Percentiles rank a stretch among this genome's conserved stretches.
Evolutionary conservation across 139 green algal genomes (phyloP).

Genomic region (Asterochloris erici): DNA sequence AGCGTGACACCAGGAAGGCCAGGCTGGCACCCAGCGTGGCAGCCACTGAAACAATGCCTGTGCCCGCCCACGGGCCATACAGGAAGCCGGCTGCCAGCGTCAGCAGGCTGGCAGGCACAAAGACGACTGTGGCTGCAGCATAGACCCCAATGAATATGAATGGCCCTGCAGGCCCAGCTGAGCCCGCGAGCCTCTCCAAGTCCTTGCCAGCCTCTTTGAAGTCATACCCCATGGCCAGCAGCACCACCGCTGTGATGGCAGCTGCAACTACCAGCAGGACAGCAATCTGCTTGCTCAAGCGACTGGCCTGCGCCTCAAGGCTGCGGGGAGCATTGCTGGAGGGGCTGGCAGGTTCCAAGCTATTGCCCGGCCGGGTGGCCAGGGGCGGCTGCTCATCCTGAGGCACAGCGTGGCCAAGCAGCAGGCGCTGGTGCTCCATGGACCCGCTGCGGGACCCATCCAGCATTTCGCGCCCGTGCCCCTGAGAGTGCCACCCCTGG

Average conservation of each 20-base stretch:
- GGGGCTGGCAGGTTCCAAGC: too few species aligned
- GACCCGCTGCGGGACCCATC: too few species aligned
- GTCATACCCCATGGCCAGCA: neutral
- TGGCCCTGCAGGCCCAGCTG: slow-evolving; percentile 41
- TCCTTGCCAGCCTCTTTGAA: neutral
- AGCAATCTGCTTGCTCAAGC: too few species aligned
- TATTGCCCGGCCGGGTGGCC: too few species aligned
- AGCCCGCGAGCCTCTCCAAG: slow-evolving; percentile 6
- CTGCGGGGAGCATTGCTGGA: too few species aligned
- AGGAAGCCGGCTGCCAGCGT: slow-evolving; percentile 73
- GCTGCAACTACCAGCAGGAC: neutral
- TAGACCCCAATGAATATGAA: slow-evolving; percentile 61
- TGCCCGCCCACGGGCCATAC: slow-evolving; percentile 64
- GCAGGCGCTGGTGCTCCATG: too few species aligned
- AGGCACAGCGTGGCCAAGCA: too few species aligned
- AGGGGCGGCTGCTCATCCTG: too few species aligned
- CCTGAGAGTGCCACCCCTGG: too few species aligned
- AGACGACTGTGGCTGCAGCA: slow-evolving; percentile 52
- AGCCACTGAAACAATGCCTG: slow-evolving; percentile 55
- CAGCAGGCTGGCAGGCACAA: slow-evolving; percentile 68
- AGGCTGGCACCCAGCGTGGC: slow-evolving; percentile 53
- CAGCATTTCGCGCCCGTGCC: too few species aligned
- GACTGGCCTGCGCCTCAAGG: too few species aligned
- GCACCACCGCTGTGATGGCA: neutral
- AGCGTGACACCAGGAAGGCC: slow-evolving; percentile 65